Evolutionary conservation across 2,329 filamentous ascomycete genomes (phyloP), one percentile per base, ranked within the genome.

Genomic region (Chaetothyriales sp.): DNA sequence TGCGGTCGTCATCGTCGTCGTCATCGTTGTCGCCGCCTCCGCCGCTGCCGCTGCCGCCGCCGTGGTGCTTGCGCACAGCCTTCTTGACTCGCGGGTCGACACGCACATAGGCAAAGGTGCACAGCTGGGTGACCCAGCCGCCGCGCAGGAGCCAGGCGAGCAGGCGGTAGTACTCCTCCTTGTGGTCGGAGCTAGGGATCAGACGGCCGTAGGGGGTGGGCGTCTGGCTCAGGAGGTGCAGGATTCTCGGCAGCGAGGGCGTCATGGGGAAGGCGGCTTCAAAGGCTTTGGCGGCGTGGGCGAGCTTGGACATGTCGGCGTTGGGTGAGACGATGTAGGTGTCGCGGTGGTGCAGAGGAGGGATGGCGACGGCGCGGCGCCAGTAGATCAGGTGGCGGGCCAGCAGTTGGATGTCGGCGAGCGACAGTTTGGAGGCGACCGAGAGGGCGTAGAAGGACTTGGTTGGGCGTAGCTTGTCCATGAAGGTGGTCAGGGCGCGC

Each of bases 361-460:
- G 86, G 43, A 97, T 90, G 15, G 90, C 85, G 54, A 94, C 86
- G 46, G 90, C 92, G 52, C 89, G 84, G 20, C 92, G 83, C 89
- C 90, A 97, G 70, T 94, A 94, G 55, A 97, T 89, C 56, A 98
- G 83, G 70, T 97, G 92, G 53, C 87, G 85, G 8, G 89, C 89
- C 56, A 94, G 86, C 60, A 87, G 83, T 57, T 90, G 84, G 56
- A 97, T 84, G 60, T 94, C 86, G 29, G 80, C 76, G 1, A 92
- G 75, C 2, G 85, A 82, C 49, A 97, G 83, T 18, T 82, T 78
- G 49, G 70, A 71, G 1, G 63, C 58, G 4, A 66, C 64, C 60
- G 76, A 89, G 57, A 88, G 77, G 55, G 85, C 81, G 37, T 86
- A 84, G 67, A 89, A 89, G 0, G 76, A 80, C 58, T 82, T 82